phyloP scores from a whole-genome alignment of 116 monocot species.

The Trichopus zeylanicus region DNA sequence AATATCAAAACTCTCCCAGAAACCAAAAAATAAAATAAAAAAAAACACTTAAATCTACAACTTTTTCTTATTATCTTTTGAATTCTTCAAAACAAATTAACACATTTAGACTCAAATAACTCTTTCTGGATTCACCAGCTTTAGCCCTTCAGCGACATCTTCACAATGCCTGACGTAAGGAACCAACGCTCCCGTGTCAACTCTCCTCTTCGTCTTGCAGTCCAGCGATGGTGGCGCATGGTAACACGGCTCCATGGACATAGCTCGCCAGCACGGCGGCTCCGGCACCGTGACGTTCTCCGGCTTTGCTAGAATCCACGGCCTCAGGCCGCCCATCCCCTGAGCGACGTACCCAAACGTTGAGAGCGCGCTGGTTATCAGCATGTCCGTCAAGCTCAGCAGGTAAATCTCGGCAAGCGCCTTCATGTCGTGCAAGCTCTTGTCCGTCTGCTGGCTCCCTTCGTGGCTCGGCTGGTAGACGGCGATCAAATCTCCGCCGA shows the following conservation, averaged over 20 bases:
- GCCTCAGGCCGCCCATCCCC: slow-evolving; percentile 18
- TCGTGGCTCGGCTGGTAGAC: slow-evolving; percentile 38
- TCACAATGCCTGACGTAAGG: no score
- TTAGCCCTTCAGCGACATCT: no score
- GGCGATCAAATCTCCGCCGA: slow-evolving; percentile 6
- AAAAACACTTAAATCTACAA: no score
- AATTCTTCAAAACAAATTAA: no score
- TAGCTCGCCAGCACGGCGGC: not conserved
- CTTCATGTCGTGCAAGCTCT: slow-evolving; percentile 23
- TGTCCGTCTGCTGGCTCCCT: slow-evolving; percentile 14
- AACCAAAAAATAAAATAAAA: no score
- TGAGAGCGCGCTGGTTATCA: slow-evolving; percentile 25
- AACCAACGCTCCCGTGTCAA: no score
- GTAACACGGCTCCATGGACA: slow-evolving; percentile 11
- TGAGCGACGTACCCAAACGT: slow-evolving; percentile 39
- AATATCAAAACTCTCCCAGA: no score
- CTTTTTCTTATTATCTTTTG: no score
- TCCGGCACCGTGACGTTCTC: not conserved
- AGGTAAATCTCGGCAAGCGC: slow-evolving; percentile 34
- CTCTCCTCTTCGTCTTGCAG: no score
- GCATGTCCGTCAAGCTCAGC: slow-evolving; percentile 20
- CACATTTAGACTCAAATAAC: no score
- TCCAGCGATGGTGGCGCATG: no score
- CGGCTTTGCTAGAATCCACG: slow-evolving; percentile 13
- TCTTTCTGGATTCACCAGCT: no score